Percentiles rank a stretch among this genome's conserved stretches.
These are phyloP conservation scores for Microdochium paspali DNA, from an alignment of 2,329 filamentous ascomycete genomes.

Conservation along the genomic window DNA sequence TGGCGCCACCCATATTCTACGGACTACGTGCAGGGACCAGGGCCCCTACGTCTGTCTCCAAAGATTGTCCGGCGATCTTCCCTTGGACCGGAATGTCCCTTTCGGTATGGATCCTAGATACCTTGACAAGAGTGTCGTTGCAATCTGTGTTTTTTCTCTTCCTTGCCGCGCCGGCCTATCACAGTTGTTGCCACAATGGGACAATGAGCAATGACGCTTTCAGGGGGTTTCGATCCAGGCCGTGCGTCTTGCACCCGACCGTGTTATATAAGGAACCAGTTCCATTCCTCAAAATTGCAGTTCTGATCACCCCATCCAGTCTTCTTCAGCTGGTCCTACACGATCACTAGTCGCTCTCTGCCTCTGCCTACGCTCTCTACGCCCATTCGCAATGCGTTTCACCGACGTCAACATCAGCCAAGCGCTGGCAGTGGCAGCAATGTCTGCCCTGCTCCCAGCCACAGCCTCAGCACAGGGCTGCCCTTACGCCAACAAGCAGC, in stretches of 20 bases:
- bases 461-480: background rate
- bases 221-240: background rate
- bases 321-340: background rate
- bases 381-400: background rate
- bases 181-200: background rate
- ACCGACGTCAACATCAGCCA: background rate
- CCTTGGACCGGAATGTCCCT: background rate
- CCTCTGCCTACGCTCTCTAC: background rate
- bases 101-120: background rate
- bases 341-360: background rate
- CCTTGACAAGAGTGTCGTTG: too few species aligned
- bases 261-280: background rate
- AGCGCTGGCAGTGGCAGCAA: background rate
- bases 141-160: too few species aligned
- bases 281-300: background rate
- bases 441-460: background rate
- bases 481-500: background rate
- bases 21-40: background rate
- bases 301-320: background rate
- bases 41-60: background rate
- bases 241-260: background rate
- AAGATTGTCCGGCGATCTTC: background rate
- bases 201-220: background rate
- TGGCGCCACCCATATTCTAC: too few species aligned
- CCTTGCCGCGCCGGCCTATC: background rate